A percentile compares a stretch with the other conserved stretches of the same genome.
These are phyloP conservation scores for Boletus rubescentipes DNA, from an alignment of 768 basidiomycete genomes.

Conservation along the genomic window DNA sequence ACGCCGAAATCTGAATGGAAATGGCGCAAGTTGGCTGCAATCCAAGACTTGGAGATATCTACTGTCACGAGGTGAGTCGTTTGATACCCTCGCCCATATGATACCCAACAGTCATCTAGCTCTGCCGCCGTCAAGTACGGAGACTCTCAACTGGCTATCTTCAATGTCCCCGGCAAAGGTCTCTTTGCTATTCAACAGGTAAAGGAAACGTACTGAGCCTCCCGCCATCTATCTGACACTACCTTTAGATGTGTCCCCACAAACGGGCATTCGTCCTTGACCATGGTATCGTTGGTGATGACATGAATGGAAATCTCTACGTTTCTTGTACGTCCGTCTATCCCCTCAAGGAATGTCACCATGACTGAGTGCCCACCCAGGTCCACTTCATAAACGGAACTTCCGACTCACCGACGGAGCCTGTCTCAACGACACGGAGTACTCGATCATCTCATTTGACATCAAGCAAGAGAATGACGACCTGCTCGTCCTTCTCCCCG, in stretches of 20 bases:
- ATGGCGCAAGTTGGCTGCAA: constrained; percentile 51
- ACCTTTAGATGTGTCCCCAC: constrained; percentile 43
- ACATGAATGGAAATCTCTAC: constrained; percentile 50
- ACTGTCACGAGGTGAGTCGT: constrained; percentile 46
- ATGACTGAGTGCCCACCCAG: constrained; percentile 17
- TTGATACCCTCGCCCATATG: background rate
- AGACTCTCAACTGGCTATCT: constrained; percentile 67
- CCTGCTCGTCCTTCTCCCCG: constrained; percentile 54
- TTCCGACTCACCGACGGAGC: constrained; percentile 55
- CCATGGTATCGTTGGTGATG: constrained; percentile 68
- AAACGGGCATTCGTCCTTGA: constrained; percentile 68
- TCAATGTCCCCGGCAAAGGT: constrained; percentile 56
- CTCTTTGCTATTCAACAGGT: constrained; percentile 72
- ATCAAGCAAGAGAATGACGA: constrained; percentile 44
- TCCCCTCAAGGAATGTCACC: background rate
- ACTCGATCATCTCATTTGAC: constrained; percentile 61
- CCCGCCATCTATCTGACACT: background rate
- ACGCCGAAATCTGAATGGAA: constrained; percentile 53
- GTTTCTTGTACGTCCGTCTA: constrained; percentile 42
- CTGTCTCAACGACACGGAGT: constrained; percentile 59
- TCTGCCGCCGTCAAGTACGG: constrained; percentile 59
- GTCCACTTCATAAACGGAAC: constrained; percentile 69
- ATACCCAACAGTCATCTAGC: constrained; percentile 15
- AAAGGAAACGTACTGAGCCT: constrained; percentile 11
- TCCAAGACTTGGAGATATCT: constrained; percentile 48